Conservation (phyloP, 2,329 filamentous ascomycete genomes). For the Aspergillus caelatus region DNA sequence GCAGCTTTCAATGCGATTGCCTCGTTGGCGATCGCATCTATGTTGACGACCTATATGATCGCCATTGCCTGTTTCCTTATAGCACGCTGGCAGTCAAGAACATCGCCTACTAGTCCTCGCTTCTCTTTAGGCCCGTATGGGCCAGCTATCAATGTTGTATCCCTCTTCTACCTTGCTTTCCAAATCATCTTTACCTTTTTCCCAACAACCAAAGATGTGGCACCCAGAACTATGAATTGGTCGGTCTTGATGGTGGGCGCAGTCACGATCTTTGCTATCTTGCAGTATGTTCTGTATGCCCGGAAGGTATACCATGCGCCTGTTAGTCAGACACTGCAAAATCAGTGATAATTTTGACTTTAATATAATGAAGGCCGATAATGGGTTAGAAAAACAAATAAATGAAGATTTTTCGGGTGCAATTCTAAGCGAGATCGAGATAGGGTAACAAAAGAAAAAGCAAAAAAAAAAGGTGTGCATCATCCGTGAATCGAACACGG, state of each 20-base stretch:
- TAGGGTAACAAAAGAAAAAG: not conserved
- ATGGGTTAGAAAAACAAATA: not conserved
- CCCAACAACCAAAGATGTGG: conserved; percentile 17
- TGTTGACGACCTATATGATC: conserved; percentile 58
- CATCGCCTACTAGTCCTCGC: not conserved
- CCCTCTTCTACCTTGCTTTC: conserved; percentile 20
- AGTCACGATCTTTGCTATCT: not conserved
- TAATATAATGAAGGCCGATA: too few relatives aligned
- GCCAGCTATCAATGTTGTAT: not conserved
- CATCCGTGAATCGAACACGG: conserved; percentile 53
- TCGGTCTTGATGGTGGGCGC: not conserved
- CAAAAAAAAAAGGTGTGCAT: conserved; percentile 30
- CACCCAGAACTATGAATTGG: not conserved
- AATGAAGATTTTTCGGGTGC: not conserved
- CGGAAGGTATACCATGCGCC: not conserved
- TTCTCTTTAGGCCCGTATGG: not conserved
- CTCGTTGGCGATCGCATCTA: conserved; percentile 52
- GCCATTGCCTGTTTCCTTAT: conserved; percentile 25
- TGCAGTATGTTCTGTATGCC: not conserved
- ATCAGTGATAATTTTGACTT: not conserved
- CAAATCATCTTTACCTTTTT: conserved; percentile 36
- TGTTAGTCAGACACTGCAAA: not conserved
- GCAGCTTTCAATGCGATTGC: conserved; percentile 57
- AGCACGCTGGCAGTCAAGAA: not conserved
- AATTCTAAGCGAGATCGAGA: rapidly evolving